These are phyloP conservation scores for Globisporangium cystogenes DNA, from an alignment of 352 stramenopile species.

Conservation along the genomic window DNA sequence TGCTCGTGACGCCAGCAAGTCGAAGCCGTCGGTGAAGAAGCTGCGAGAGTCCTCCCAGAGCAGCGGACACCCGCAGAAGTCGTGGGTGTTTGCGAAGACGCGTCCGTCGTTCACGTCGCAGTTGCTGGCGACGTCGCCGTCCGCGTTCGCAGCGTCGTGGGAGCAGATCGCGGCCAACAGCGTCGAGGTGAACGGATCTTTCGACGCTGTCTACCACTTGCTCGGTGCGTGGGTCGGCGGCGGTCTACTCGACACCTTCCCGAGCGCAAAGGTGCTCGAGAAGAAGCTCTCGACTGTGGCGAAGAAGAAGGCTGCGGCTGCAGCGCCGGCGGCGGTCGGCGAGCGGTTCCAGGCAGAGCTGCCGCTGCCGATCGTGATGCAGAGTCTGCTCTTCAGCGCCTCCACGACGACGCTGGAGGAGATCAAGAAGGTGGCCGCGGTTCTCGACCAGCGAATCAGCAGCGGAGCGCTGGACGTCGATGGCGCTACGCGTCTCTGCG, in stretches of 20 bases:
- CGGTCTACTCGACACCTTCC: constrained; percentile 24
- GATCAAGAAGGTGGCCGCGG: neutral
- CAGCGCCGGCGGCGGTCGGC: neutral
- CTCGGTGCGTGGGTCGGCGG: constrained; percentile 34
- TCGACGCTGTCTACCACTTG: constrained; percentile 42
- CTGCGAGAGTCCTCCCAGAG: constrained; percentile 1
- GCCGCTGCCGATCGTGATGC: constrained; percentile 12
- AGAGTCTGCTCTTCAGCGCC: constrained; percentile 11
- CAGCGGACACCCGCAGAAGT: neutral
- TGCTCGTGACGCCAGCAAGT: neutral
- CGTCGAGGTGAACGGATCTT: constrained; percentile 21
- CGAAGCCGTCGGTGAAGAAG: constrained; percentile 5
- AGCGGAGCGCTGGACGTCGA: constrained; percentile 6
- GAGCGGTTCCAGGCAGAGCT: constrained; percentile 9
- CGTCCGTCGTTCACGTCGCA: constrained; percentile 8
- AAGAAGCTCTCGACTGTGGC: neutral
- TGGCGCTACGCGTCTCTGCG: constrained; percentile 32
- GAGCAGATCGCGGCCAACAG: constrained; percentile 31
- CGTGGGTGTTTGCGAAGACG: constrained; percentile 7
- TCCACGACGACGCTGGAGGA: neutral
- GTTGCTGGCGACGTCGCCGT: constrained; percentile 17
- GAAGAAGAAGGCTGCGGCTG: constrained; percentile 11
- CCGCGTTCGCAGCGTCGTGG: constrained; percentile 25
- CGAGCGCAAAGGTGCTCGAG: neutral
- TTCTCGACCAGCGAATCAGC: constrained; percentile 15